Evolutionary conservation across 2,329 filamentous ascomycete genomes (phyloP).

Genomic region (Exophiala sideris): DNA sequence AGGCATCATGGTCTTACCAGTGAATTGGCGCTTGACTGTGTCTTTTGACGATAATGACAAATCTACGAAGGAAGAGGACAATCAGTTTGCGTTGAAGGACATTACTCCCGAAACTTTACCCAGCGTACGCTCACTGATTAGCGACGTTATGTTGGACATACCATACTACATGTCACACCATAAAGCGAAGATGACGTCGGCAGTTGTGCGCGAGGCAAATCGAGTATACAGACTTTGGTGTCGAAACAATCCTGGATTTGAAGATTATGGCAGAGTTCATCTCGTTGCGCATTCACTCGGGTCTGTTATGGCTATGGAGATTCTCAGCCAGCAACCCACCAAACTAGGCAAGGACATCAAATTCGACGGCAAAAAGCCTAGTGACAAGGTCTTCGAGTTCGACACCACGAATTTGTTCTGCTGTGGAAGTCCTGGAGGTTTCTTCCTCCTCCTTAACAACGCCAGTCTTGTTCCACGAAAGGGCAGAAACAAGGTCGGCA

Average conservation of each 20-base stretch:
- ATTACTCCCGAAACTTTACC: conserved; percentile 90
- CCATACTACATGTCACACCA: conserved; percentile 97
- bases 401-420: conserved; percentile 87
- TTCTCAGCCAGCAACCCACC: conserved; percentile 85
- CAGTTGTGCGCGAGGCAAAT: conserved; percentile 86
- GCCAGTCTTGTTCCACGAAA: conserved; percentile 69
- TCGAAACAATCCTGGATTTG: conserved; percentile 83
- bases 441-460: conserved; percentile 81
- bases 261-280: conserved; percentile 77
- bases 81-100: conserved; percentile 72
- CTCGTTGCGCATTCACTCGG: conserved; percentile 90
- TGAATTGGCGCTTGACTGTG: conserved; percentile 90
- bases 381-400: conserved; percentile 74
- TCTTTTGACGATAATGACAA: conserved; percentile 75
- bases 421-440: conserved; percentile 83
- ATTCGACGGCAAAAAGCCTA: conserved; percentile 35
- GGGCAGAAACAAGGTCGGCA: conserved; percentile 71
- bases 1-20: conserved; percentile 86
- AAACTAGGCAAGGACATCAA: conserved; percentile 51
- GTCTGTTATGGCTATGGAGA: conserved; percentile 89
- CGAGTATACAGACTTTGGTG: conserved; percentile 96
- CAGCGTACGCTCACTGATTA: conserved; percentile 88
- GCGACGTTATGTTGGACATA: conserved; percentile 97
- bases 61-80: conserved; percentile 49
- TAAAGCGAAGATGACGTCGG: conserved; percentile 89